Evolutionary conservation across 768 basidiomycete genomes (phyloP).

Genomic region (Lactarius trivialis): DNA sequence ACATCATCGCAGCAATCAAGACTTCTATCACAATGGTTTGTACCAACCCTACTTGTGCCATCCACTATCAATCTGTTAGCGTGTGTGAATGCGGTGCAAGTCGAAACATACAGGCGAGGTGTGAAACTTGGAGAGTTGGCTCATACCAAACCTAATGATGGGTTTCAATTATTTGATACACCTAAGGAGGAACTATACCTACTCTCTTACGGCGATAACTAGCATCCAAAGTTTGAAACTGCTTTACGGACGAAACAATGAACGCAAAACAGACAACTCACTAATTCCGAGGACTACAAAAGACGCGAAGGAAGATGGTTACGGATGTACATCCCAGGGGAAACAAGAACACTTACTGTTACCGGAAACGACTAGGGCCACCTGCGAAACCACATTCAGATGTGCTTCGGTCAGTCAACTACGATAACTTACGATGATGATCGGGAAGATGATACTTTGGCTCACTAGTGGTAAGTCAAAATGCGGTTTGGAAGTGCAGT

Average conservation of each 20-base stretch:
- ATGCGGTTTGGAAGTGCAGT: not conserved
- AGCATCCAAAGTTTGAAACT: not conserved
- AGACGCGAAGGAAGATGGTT: not conserved
- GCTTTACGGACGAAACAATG: not conserved
- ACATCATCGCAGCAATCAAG: slow-evolving; percentile 42
- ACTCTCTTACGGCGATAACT: slow-evolving; percentile 48
- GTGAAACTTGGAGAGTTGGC: slow-evolving; percentile 30
- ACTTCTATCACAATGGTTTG: slow-evolving; percentile 44
- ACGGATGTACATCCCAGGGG: not conserved
- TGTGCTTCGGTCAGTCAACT: not conserved
- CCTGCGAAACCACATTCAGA: not conserved
- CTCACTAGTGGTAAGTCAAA: not conserved
- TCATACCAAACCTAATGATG: slow-evolving; percentile 24
- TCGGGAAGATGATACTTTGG: not conserved
- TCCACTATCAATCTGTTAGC: slow-evolving; percentile 33
- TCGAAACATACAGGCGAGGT: slow-evolving; percentile 30
- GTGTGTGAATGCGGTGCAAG: not conserved
- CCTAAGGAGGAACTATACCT: slow-evolving; percentile 9
- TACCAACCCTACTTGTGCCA: slow-evolving; percentile 41
- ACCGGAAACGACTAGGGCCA: slow-evolving; percentile 37
- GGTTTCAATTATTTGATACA: slow-evolving; percentile 2
- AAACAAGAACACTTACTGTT: slow-evolving; percentile 33
- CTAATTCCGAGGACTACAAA: slow-evolving; percentile 23
- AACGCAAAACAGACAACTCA: slow-evolving; percentile 19
- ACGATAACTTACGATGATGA: not conserved